Evolutionary conservation across 371 early-diverging fungal genomes (phyloP), one percentile per base, ranked within the genome.

Genomic region (Thermomucor indicae-seudaticae): DNA sequence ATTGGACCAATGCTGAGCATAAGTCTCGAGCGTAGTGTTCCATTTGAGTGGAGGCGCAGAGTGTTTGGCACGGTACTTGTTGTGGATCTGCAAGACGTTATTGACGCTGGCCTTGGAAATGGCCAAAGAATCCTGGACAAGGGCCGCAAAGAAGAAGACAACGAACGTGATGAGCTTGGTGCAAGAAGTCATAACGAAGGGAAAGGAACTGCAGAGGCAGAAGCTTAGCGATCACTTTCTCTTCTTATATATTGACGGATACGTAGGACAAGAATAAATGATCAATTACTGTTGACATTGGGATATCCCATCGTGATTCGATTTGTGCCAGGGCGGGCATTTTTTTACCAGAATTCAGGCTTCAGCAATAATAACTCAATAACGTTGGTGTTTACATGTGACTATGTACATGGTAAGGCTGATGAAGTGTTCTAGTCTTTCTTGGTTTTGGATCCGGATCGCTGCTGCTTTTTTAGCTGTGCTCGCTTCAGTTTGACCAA

Each of bases 1-100:
- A 46, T 67, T 60, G 46, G 73, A 59, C 69, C 70, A 77, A 11
- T 67, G 58, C 52, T 75, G 69, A n/a, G 76, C 80, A 46, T 67
- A 77, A 0, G 30, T 43, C 25, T 72, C 83, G 8, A 72, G 43
- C 0, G 41, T 65, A 10, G 22, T 38, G 49, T 64, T 69, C 79
- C 79, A 82, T 16, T 43, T 66, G 47, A 82, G 34, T 5, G 70
- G 43, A 24, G 74, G 70, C 14, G 72, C 62, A 12, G 60, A 58
- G 47, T 82, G 79, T 4, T 40, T 60, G 0, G 64, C 60, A 41
- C 80, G 74, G 53, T 49, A 58, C 22, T 64, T 57, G 63, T 82
- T 82, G 43, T 76, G 77, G 10, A 57, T 24, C 8, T 55, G 53
- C 29, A 81, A 41, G 37, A 67, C 54, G 20, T 35, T 43, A 4